Base-by-base conservation (phyloP, 2,329 filamentous ascomycete genomes). In the Microcyclospora pomicola region DNA sequence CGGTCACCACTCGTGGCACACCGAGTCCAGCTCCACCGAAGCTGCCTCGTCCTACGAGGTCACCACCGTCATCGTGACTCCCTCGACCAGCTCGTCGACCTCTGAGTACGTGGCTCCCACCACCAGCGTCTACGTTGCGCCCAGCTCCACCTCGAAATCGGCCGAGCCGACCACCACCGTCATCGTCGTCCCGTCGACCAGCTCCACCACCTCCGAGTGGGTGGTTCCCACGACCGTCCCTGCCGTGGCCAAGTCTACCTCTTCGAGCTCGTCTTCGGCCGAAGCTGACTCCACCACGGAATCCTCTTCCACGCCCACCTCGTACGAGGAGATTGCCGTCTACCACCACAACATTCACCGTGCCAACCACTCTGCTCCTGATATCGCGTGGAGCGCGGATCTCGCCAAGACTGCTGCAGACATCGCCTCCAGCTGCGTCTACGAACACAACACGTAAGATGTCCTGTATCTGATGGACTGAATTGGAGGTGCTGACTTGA, bases 291-390 rank as follows among this genome's bases (percentile, higher is more conserved):
- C 39, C 12, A 35, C 40, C 9, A 33, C 41, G 19, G 36, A 36
- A 27, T 39, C 42, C 15, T 34, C 28, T 24, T 35, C 42, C 9
- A 44, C 46, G 32, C 43, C 45, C 10, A 41, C 42, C 19, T 31
- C 36, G 16, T 60, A 61, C 45, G 47, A 59, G 38, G 57, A 57
- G 39, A 55, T 61, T 11, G 69, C 70, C 35, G 51, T 88, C 35
- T 67, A 77, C 51, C 75, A 83, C 58, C 91, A 96, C 77, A 95
- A 95, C 66, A 53, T 80, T 37, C 83, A 91, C 64, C 87, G 91
- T 46, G 59, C 68, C 54, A 92, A 91, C 67, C 85, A 95, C 71
- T 80, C 79, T 13, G 76, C 75, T 28, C 54, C 62, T 15, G 70
- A 65, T 33, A 55, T 95, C 33, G 56, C 53, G 36, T 96, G 83